Conservation (phyloP, 2,329 filamentous ascomycete genomes). For the Aaosphaeria pasadenensis region DNA sequence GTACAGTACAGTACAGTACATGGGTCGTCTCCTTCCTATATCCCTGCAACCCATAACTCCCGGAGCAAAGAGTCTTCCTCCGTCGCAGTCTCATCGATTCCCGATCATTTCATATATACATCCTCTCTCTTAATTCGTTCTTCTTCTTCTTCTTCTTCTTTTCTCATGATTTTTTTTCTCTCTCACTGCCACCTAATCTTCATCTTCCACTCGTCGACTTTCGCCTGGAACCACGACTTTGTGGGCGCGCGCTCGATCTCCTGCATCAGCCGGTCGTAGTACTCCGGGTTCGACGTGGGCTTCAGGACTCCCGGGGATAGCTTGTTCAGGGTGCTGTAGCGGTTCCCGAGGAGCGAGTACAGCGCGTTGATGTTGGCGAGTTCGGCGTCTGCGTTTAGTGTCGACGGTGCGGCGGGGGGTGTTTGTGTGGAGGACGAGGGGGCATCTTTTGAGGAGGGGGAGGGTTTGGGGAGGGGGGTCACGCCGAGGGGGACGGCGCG, state of each 20-base stretch:
- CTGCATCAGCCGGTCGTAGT: constrained; percentile 34
- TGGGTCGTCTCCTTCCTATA: too few species aligned
- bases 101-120: background rate
- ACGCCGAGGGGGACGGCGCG: constrained; percentile 35
- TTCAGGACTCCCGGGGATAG: constrained; percentile 24
- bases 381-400: constrained; percentile 25
- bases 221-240: constrained; percentile 34
- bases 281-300: constrained; percentile 31
- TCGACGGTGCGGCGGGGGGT: constrained; percentile 6
- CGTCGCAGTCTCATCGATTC: too few species aligned
- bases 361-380: constrained; percentile 55
- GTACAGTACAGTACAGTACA: too few species aligned
- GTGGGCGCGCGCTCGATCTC: constrained; percentile 35
- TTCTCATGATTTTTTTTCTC: background rate
- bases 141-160: background rate
- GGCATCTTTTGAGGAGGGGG: background rate
- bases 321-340: constrained; percentile 47
- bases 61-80: too few species aligned
- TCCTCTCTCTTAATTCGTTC: background rate
- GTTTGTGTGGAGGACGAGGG: constrained; percentile 1
- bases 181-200: constrained; percentile 32
- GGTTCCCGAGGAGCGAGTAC: constrained; percentile 58
- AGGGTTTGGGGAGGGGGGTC: constrained; percentile 15
- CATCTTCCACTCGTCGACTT: constrained; percentile 36
- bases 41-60: too few species aligned